These are phyloP conservation scores for Mortierella claussenii DNA, from an alignment of 192 early-diverging fungal species.

Conservation along the genomic window DNA sequence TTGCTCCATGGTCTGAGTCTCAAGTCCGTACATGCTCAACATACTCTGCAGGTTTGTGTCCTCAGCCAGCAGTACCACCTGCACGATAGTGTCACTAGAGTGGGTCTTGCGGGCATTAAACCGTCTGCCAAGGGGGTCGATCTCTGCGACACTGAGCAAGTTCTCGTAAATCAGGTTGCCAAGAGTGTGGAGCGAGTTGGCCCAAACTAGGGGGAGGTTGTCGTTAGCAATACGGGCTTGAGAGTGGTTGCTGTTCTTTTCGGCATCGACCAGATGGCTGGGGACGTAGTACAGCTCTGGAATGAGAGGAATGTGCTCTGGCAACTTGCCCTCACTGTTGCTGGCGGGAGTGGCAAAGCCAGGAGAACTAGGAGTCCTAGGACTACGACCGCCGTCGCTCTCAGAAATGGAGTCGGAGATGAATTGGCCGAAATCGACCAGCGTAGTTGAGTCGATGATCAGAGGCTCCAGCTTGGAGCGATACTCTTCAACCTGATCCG, in stretches of 20 bases:
- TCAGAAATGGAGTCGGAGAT: slow-evolving; percentile 47
- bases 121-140: slow-evolving; percentile 85
- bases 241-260: slow-evolving; percentile 72
- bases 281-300: slow-evolving; percentile 89
- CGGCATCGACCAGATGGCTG: slow-evolving; percentile 71
- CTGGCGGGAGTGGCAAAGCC: slow-evolving; percentile 27
- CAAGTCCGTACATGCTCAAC: slow-evolving; percentile 78
- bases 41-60: slow-evolving; percentile 74
- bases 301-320: slow-evolving; percentile 62
- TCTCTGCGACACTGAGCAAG: slow-evolving; percentile 80
- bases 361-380: slow-evolving; percentile 47
- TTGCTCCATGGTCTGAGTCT: slow-evolving; percentile 80
- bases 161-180: slow-evolving; percentile 82
- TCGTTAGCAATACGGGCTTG: slow-evolving; percentile 83
- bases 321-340: slow-evolving; percentile 36
- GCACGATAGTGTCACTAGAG: slow-evolving; percentile 70
- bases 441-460: slow-evolving; percentile 72
- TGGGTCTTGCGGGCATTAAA: slow-evolving; percentile 63
- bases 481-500: slow-evolving; percentile 75
- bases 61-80: slow-evolving; percentile 83
- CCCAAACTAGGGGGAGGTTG: slow-evolving; percentile 90
- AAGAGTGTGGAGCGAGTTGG: slow-evolving; percentile 84
- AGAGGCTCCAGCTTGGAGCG: slow-evolving; percentile 73
- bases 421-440: slow-evolving; percentile 60
- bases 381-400: slow-evolving; percentile 31